A percentile compares a stretch with the other conserved stretches of the same genome.
Evolutionary conservation across 306 rosid genomes (phyloP).

Genomic region (Medicago ruthenica): DNA sequence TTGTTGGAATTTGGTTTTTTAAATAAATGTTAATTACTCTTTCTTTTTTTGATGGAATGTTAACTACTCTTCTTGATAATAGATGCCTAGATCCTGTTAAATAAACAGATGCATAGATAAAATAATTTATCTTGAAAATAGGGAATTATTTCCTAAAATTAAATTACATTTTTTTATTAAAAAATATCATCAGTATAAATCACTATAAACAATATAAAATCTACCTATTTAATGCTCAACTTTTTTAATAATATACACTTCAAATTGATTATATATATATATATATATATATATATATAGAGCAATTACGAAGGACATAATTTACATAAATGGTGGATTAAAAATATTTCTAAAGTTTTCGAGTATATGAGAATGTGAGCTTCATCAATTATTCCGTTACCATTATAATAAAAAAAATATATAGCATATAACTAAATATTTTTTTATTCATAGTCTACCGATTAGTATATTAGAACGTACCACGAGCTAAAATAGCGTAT

Average conservation of each 20-base stretch:
- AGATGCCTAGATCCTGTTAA: background rate
- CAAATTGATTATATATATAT: too few relatives aligned
- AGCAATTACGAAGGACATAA: too few relatives aligned
- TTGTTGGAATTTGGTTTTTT: background rate
- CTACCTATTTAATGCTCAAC: background rate
- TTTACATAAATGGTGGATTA: background rate
- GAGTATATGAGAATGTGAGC: background rate
- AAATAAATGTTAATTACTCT: too few relatives aligned
- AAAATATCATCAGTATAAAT: background rate
- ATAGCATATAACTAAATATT: too few relatives aligned
- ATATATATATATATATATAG: too few relatives aligned
- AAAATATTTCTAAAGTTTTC: background rate
- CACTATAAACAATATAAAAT: background rate
- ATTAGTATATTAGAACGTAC: background rate
- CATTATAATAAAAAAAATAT: background rate
- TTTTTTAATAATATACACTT: too few relatives aligned
- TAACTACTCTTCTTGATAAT: background rate
- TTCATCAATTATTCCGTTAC: background rate
- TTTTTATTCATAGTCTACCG: background rate
- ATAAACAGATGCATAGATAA: background rate
- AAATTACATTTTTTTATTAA: background rate
- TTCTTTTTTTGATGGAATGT: too few relatives aligned
- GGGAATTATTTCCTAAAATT: background rate
- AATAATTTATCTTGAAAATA: background rate
- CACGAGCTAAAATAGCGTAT: background rate